Conservation (phyloP, 441 rosid species). For the Raphanus hybrid region DNA sequence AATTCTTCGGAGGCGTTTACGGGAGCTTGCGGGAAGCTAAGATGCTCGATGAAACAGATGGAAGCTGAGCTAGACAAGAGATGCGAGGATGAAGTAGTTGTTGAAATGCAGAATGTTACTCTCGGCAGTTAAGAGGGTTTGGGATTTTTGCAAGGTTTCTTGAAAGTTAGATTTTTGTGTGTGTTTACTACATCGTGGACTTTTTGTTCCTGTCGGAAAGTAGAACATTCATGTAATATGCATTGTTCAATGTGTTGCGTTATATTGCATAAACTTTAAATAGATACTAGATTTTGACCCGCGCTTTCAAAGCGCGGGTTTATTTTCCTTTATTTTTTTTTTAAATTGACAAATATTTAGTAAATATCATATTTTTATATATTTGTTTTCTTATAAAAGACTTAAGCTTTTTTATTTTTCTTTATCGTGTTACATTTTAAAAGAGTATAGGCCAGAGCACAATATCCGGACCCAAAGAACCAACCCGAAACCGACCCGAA, state of each 20-base stretch:
- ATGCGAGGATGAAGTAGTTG: constrained; percentile 46
- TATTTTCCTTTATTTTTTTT: too few species aligned
- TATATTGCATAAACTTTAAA: not conserved
- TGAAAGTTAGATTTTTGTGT: not conserved
- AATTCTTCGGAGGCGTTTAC: constrained; percentile 53
- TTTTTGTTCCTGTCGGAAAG: constrained; percentile 12
- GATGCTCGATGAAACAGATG: constrained; percentile 52
- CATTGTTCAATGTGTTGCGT: constrained; percentile 16
- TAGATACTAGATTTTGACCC: too few species aligned
- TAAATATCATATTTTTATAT: too few species aligned
- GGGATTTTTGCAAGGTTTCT: constrained; percentile 1
- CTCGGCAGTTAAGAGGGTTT: constrained; percentile 46
- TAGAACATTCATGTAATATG: constrained; percentile 27
- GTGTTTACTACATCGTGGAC: not conserved
- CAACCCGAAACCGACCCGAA: too few species aligned
- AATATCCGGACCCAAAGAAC: too few species aligned
- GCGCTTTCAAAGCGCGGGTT: too few species aligned
- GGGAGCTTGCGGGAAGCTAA: constrained; percentile 56
- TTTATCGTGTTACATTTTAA: too few species aligned
- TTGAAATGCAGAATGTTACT: constrained; percentile 56
- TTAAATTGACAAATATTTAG: too few species aligned
- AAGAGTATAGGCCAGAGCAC: too few species aligned
- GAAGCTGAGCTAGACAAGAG: constrained; percentile 49
- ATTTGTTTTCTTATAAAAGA: too few species aligned
- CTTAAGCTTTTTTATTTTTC: too few species aligned